phyloP scores from a whole-genome alignment of 768 basidiomycete genomes.

The Leccinum incarnatum region DNA sequence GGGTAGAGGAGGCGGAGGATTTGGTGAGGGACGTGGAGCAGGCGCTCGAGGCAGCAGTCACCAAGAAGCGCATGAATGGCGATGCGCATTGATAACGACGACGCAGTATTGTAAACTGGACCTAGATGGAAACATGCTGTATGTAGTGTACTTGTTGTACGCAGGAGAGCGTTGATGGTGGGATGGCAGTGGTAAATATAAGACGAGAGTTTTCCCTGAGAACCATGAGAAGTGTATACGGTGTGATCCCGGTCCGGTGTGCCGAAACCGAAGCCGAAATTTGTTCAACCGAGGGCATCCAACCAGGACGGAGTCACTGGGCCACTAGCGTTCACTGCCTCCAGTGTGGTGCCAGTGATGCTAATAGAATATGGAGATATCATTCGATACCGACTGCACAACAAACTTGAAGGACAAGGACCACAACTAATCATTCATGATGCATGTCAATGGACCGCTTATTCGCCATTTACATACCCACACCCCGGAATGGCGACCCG shows the following conservation, averaged over 20 bases:
- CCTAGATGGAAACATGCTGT: neutral
- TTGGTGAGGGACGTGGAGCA: constrained; percentile 43
- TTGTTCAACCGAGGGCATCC: neutral
- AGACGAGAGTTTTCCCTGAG: neutral
- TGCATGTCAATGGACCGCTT: neutral
- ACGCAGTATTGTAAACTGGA: neutral
- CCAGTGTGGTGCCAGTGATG: too few relatives aligned
- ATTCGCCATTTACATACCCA: neutral
- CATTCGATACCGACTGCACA: neutral
- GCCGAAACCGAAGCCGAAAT: neutral
- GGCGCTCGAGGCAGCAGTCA: constrained; percentile 23
- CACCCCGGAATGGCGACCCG: neutral
- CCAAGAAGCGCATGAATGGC: constrained; percentile 6
- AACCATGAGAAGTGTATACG: neutral
- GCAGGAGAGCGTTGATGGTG: neutral
- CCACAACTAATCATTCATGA: neutral
- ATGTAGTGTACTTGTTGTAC: neutral
- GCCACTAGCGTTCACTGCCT: too few relatives aligned
- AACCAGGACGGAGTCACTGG: too few relatives aligned
- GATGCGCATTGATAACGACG: neutral
- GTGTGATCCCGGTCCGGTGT: neutral
- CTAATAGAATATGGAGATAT: too few relatives aligned
- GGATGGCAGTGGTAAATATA: neutral
- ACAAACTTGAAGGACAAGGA: too few relatives aligned
- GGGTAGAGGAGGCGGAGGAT: constrained; percentile 87